A percentile compares a stretch with the other conserved stretches of the same genome.
Evolutionary conservation across 2,329 filamentous ascomycete genomes (phyloP).

Genomic region (Dactylellina drechsleri): DNA sequence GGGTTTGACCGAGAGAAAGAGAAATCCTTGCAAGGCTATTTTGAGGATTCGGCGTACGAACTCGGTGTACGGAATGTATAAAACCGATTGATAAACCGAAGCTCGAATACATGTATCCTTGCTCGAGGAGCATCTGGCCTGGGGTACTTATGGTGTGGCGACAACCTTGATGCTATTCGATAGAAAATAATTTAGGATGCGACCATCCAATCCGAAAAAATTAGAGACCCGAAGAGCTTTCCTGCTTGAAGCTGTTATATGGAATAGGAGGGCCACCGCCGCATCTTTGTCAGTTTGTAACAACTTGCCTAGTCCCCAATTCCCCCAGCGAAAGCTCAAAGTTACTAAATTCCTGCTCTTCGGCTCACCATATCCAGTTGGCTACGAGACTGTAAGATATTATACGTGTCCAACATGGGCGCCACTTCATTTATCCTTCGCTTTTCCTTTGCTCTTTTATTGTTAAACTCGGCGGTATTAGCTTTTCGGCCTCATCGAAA

Average conservation of each 20-base stretch:
- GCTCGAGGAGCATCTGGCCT: neutral
- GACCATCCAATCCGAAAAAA: neutral
- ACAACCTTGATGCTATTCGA: neutral
- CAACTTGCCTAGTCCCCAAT: neutral
- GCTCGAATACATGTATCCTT: neutral
- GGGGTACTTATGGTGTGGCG: too few species aligned
- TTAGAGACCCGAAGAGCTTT: neutral
- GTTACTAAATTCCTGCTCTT: too few species aligned
- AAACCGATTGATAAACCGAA: neutral
- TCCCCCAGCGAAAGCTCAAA: too few species aligned
- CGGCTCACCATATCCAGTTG: too few species aligned
- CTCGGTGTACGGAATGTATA: neutral
- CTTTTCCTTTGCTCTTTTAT: constrained; percentile 8
- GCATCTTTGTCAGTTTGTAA: neutral
- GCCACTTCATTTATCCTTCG: neutral
- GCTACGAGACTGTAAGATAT: too few species aligned
- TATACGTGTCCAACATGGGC: too few species aligned
- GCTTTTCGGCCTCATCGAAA: neutral
- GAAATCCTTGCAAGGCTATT: too few species aligned
- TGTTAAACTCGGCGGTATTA: neutral
- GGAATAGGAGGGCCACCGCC: neutral
- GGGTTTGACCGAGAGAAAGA: neutral
- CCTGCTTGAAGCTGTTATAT: constrained; percentile 16
- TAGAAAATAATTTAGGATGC: neutral
- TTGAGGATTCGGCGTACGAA: neutral